phyloP scores from a whole-genome alignment of 148 eudicot species.

The Chenopodium quinoa region DNA sequence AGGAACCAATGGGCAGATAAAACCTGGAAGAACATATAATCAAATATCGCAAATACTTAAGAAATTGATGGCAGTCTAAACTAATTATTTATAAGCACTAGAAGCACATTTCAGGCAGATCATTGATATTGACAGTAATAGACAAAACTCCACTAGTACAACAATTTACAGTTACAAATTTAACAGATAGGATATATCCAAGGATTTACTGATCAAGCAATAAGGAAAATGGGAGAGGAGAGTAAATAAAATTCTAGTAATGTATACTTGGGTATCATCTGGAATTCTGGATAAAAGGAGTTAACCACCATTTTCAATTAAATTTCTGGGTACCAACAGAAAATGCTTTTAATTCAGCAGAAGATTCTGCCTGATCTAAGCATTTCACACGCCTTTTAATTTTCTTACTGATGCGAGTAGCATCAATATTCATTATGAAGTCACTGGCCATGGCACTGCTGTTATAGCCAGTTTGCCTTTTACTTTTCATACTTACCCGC shows the following conservation, averaged over 20 bases:
- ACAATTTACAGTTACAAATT: too few species aligned
- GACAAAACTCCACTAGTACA: background rate
- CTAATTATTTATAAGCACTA: background rate
- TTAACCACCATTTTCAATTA: background rate
- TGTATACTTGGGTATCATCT: background rate
- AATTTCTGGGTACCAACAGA: background rate
- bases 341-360: background rate
- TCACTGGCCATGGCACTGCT: background rate
- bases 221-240: background rate
- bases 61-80: background rate
- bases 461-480: background rate
- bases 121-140: background rate
- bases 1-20: constrained; percentile 62
- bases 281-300: background rate
- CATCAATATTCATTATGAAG: background rate
- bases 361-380: background rate
- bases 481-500: background rate
- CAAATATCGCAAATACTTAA: background rate
- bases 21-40: constrained; percentile 42
- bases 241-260: background rate
- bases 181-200: background rate
- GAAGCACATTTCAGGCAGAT: background rate
- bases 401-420: background rate
- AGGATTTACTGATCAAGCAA: too few species aligned
- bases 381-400: background rate